These are phyloP conservation scores for grape (Vitis vinifera) DNA, from an alignment of 164 flowering plant species.

Conservation along the genomic window DNA sequence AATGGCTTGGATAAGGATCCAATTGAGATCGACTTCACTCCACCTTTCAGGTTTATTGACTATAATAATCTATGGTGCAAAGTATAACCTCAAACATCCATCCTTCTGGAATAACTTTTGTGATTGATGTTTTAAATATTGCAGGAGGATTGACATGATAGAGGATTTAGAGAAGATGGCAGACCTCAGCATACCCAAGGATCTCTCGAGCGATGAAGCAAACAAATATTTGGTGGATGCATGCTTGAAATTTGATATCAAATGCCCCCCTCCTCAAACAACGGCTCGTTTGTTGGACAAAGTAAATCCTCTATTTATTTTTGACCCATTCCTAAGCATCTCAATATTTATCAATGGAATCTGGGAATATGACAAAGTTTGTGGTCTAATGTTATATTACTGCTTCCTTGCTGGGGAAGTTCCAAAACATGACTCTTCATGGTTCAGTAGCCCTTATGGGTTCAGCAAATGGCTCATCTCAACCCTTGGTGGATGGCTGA, in stretches of 20 bases:
- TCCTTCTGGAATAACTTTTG: not conserved
- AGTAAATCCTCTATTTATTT: slow-evolving; percentile 31
- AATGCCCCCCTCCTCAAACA: slow-evolving; percentile 94
- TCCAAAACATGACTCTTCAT: no score
- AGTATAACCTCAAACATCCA: not conserved
- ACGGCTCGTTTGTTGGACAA: slow-evolving; percentile 88
- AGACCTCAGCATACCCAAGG: slow-evolving; percentile 75
- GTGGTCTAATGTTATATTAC: no score
- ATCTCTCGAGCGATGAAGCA: slow-evolving; percentile 73
- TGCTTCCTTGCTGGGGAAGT: no score
- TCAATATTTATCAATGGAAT: no score
- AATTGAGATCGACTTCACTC: slow-evolving; percentile 95
- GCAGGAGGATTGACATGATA: slow-evolving; percentile 90
- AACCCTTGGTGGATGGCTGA: no score
- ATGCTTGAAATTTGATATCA: slow-evolving; percentile 69
- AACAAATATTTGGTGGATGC: slow-evolving; percentile 75
- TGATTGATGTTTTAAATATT: slow-evolving; percentile 15
- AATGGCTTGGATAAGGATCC: slow-evolving; percentile 84
- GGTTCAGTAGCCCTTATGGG: no score
- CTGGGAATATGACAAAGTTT: no score
- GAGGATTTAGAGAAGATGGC: slow-evolving; percentile 81
- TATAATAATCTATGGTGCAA: not conserved
- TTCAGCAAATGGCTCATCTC: no score
- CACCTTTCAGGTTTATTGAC: slow-evolving; percentile 81
- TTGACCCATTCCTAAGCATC: no score